A percentile compares a stretch with the other conserved stretches of the same genome.
Conservation (phyloP, 2,329 filamentous ascomycete genomes). For the Stachybotrys elegans region DNA sequence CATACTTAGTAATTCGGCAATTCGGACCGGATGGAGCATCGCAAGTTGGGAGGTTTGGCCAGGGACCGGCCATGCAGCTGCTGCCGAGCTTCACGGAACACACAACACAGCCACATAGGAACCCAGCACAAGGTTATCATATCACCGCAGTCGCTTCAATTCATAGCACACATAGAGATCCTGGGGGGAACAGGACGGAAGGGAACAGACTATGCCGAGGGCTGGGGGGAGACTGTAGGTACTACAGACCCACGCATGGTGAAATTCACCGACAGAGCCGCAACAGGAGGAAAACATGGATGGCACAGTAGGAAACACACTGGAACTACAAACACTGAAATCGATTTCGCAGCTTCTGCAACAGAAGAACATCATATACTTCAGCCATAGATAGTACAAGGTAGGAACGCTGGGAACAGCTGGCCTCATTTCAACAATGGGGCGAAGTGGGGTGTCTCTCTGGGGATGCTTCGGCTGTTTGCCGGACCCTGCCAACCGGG, state of each 20-base stretch:
- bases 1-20: background rate
- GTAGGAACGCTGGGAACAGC: too few relatives aligned
- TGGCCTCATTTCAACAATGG: too few relatives aligned
- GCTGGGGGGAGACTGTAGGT: background rate
- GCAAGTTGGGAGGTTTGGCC: background rate
- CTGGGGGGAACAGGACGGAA: slow-evolving; percentile 1
- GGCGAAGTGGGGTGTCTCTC: background rate
- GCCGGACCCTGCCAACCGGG: background rate
- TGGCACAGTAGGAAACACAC: too few relatives aligned
- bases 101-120: background rate
- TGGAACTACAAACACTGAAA: too few relatives aligned
- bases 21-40: background rate
- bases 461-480: background rate
- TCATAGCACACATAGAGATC: background rate
- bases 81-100: background rate
- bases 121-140: background rate
- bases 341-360: too few relatives aligned
- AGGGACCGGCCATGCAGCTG: background rate
- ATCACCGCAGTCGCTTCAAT: background rate
- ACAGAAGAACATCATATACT: too few relatives aligned
- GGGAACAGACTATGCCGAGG: background rate
- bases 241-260: too few relatives aligned
- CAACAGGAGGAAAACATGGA: too few relatives aligned
- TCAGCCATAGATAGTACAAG: too few relatives aligned
- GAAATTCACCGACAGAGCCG: too few relatives aligned